Base-by-base conservation (phyloP, 164 flowering plant genomes). In the Cinnamomum micranthum region DNA sequence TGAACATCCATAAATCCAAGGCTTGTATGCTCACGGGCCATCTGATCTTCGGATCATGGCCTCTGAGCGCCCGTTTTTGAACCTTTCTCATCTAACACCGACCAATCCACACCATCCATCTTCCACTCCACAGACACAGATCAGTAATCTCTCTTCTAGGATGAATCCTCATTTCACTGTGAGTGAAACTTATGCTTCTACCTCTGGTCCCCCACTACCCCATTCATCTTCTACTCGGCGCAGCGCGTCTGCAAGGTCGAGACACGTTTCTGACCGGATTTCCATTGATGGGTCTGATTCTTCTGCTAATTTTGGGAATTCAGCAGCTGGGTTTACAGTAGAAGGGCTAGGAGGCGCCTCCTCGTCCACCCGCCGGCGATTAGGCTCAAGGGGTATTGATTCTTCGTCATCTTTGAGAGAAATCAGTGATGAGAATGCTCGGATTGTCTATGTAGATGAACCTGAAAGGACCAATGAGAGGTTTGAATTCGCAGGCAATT, bases 361-460 rank as follows among this genome's bases (percentile, higher is more conserved):
- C 15, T 86, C 83, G 24, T 75, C 90, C 3, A 87, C 75, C 41
- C 71, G 74, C 82, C 86, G 10, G 84, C 79, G 90, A 60, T 77
- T 85, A 72, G 95, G 92, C 19, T 92, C 97, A 0, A 79, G 86
- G 25, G 84, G 88, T 0, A 85, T 80, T 71, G 89, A 86, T 1
- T 90, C 95, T 3, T 19, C 84, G 73, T 95, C 99, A 1, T 95
- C 99, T 1, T 89, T 84, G 81, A 92, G 81, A 72, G 99, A 93
- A 84, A 88, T 96, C 35, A 88, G 73, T 25, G 97, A 94, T 31
- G 97, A 94, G 52, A 93, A 92, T 84, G 90, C 97, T 1, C 85
- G 99, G 79, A 17, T 90, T 27, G 70, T 92, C 7, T 84, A 91
- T 74, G 74, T 91, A 28, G 83, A 89, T 78, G 94, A 94, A 60